Evolutionary conservation across 1,284 basidiomycete genomes (phyloP), one percentile per base, ranked within the genome.

Genomic region (Apiotrichum akiyoshidainum): DNA sequence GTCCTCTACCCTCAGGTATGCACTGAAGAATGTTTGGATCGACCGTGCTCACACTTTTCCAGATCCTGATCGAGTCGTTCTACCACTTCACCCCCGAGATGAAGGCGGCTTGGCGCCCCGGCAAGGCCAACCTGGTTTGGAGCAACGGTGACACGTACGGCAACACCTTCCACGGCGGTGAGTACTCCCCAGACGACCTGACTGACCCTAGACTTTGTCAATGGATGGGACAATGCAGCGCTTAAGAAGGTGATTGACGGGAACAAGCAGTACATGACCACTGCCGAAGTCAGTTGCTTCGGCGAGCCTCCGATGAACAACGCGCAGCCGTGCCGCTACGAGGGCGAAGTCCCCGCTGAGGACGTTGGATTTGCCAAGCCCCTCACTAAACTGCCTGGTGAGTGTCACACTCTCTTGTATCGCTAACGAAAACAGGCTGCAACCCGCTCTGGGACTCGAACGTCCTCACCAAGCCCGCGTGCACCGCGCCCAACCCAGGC

Each of bases 131-230:
- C 22, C 45, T 58, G n/a, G 54, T 55, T 39, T 44, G 51, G 49
- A 52, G 77, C 35, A 77, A 76, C 58, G 78, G 78, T 46, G 78
- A 79, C 56, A 71, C 71, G 3, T 74, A 73, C 52, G 78, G 75
- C 47, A 71, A 72, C 58, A 72, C 74, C 53, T 66, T 75, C 57
- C 78, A 78, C 67, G 78, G 46, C 14, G 54, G 70, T 12, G 65
- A 67, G 37, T 66, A 3, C n/a, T 14, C 40, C 16, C 8, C 40
- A 16, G 16, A 8, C 17, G 16, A 8, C 17, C 17, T 17, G 2
- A 17, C 17, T 17, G 16, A 41, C 40, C 8, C n/a, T 17, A 41
- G 42, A 57, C 55, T 60, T 57, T 21, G 52, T 55, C 39, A 74
- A 73, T 58, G 77, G 78, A 39, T 77, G 76, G 78, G 70, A 73